Evolutionary conservation across 805 yeast species (phyloP).

Genomic region (Starmerella riodocensis): DNA sequence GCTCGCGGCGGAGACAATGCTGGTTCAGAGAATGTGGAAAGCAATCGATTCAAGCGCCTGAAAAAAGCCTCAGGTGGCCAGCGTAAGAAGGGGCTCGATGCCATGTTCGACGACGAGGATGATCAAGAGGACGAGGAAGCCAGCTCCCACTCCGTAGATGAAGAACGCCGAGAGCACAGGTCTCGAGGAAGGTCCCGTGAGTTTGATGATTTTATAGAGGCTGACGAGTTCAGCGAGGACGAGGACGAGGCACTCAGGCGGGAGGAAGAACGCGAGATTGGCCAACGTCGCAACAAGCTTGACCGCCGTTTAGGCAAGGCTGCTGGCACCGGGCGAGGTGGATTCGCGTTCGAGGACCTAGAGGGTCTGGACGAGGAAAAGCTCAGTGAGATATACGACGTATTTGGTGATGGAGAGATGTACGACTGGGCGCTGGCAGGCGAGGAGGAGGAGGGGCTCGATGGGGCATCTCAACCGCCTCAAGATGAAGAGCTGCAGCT

Average conservation of each 20-base stretch:
- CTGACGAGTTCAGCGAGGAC: conserved; percentile 65
- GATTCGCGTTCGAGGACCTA: conserved; percentile 21
- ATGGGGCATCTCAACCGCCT: conserved; percentile 18
- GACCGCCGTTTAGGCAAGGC: not conserved
- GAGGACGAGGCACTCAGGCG: conserved; percentile 59
- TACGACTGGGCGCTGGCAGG: conserved; percentile 97
- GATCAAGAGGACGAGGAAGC: conserved; percentile 29
- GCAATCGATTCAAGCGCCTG: conserved; percentile 59
- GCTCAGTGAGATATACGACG: conserved; percentile 82
- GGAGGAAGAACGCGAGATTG: conserved; percentile 37
- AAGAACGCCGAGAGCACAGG: not conserved
- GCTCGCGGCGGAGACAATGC: conserved; percentile 26
- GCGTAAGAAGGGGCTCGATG: conserved; percentile 32
- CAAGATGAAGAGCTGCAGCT: conserved; percentile 40
- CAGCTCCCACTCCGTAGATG: conserved; percentile 6
- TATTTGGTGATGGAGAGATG: conserved; percentile 93
- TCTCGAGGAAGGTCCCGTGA: conserved; percentile 31
- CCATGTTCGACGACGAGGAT: conserved; percentile 56
- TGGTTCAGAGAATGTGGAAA: conserved; percentile 23
- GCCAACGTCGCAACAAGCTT: conserved; percentile 6
- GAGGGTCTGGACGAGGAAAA: conserved; percentile 70
- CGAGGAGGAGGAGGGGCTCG: conserved; percentile 41
- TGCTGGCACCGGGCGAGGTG: conserved; percentile 6
- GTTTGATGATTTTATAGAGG: conserved; percentile 93
- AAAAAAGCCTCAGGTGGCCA: conserved; percentile 48